Base-by-base conservation (phyloP, 495 filamentous ascomycete genomes). In the Aspergillus ostianus region DNA sequence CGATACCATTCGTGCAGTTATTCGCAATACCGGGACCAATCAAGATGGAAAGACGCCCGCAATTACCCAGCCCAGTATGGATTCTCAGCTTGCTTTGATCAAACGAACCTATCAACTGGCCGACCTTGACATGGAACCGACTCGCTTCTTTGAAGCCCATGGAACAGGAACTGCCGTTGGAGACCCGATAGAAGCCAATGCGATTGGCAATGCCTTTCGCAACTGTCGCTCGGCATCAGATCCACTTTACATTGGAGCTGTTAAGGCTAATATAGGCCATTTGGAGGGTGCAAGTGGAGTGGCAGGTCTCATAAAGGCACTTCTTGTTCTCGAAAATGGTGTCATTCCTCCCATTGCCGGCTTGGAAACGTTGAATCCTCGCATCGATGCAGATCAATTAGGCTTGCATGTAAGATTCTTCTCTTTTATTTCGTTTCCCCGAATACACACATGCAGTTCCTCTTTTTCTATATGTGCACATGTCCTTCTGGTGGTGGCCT, bases 31-130 rank as follows among this genome's bases (percentile, higher is more conserved):
- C 0, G 67, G 64, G 1, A 63, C 67, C 36, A 77, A 77, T 18
- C 72, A 86, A 59, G 85, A 89, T 70, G 85, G 84, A 10, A 80
- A 76, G 7, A 82, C 77, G 15, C 50, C 57, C 13, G 75, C 74
- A 12, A 77, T 81, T 47, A 76, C 74, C 0, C 66, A 74, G 9
- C 80, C 80, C 2, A 82, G 67, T 51, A 52, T 49, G 12, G 58
- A 70, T 13, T 73, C 73, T 3, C 79, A 81, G 62, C 68, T 64
- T 50, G 50, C 53, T 17, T 59, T 84, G 1, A 82, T 84, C 10
- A 64, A 70, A 0, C 67, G 76, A 26, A 72, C 76, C 0, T 82
- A 80, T 51, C 17, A 21, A 6, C 60, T 61, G 46, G 75, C 73
- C 8, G 68, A 71, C 0, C 62, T 84, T 0, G 52, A 67, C 21